Evolutionary conservation across 1,139 yeast genomes (phyloP).

Genomic region (Arxiozyma slooffiae): DNA sequence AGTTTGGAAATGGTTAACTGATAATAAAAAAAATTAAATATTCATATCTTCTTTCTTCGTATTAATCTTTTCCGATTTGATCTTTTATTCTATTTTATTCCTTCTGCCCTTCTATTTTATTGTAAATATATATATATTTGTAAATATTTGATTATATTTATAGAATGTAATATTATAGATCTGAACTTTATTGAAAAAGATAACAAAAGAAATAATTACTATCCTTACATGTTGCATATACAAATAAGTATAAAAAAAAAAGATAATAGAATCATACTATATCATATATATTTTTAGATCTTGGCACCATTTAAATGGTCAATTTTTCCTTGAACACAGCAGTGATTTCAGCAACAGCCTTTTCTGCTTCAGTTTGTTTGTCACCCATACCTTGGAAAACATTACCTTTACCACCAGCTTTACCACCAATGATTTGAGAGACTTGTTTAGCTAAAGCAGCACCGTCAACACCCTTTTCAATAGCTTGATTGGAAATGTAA

Average conservation of each 20-base stretch:
- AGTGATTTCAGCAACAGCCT: conserved; percentile 64
- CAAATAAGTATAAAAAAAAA: no score
- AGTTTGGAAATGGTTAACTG: conserved; percentile 68
- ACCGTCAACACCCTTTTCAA: conserved; percentile 66
- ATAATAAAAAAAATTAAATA: conserved; percentile 38
- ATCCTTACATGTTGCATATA: background rate
- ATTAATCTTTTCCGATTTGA: background rate
- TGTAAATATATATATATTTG: background rate
- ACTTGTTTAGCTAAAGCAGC: conserved; percentile 65
- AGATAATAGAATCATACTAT: background rate
- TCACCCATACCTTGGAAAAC: conserved; percentile 96
- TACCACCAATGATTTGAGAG: conserved; percentile 76
- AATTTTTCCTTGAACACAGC: conserved; percentile 52
- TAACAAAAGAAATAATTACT: background rate
- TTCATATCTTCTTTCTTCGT: background rate
- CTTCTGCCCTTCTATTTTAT: background rate
- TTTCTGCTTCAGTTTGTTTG: conserved; percentile 55
- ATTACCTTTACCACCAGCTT: conserved; percentile 97
- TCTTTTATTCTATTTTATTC: background rate
- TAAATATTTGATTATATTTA: background rate
- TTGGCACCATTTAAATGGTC: conserved; percentile 10
- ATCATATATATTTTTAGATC: background rate
- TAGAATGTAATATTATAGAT: background rate
- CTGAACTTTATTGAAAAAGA: background rate
- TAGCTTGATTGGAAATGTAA: conserved; percentile 65